Evolutionary conservation across 805 yeast genomes (phyloP).

Genomic region (Schwanniomyces occidentalis): DNA sequence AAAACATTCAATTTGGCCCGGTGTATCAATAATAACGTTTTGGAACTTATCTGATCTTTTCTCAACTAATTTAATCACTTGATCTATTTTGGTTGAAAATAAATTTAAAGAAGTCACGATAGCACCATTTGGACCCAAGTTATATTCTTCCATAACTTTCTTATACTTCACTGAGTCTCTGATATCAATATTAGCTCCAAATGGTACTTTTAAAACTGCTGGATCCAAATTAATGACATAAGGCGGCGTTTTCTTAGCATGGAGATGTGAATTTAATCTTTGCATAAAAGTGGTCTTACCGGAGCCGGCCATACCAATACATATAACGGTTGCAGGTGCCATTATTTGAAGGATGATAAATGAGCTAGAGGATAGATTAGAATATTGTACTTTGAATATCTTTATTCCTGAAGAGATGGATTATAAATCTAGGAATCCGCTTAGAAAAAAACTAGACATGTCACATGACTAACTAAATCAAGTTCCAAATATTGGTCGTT

Average conservation of each 20-base stretch:
- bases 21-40: conserved; percentile 90
- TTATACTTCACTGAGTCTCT: conserved; percentile 94
- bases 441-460: no score
- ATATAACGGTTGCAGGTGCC: conserved; percentile 42
- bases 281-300: conserved; percentile 99
- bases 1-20: conserved; percentile 98
- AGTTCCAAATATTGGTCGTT: no score
- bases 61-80: conserved; percentile 82
- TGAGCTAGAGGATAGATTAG: no score
- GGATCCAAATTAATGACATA: conserved; percentile 95
- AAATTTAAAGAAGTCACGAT: conserved; percentile 92
- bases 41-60: conserved; percentile 59
- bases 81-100: conserved; percentile 94
- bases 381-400: no score
- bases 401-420: no score
- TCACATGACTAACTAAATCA: no score
- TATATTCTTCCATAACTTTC: conserved; percentile 94
- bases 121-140: conserved; percentile 97
- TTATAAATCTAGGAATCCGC: no score
- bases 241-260: conserved; percentile 70
- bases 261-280: conserved; percentile 85
- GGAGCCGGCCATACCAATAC: conserved; percentile 59
- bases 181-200: conserved; percentile 91
- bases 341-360: no score
- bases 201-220: conserved; percentile 92